Conservation (phyloP, 2,329 filamentous ascomycete species). For the Fusarium sambucinum region DNA sequence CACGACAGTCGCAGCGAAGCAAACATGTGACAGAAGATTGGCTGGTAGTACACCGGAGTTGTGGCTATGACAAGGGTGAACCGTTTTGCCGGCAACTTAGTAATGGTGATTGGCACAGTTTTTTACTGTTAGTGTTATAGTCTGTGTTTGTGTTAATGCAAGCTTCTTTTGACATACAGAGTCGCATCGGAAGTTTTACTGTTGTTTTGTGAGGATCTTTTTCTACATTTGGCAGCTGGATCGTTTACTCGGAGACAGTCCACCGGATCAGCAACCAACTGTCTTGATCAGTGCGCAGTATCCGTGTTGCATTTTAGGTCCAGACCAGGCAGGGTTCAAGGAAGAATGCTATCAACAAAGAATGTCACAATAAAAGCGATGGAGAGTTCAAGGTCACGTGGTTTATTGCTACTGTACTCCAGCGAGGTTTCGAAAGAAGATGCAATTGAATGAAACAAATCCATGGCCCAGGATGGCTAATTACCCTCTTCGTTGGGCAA, state of each 20-base stretch:
- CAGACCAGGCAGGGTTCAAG: background rate
- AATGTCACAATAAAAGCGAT: background rate
- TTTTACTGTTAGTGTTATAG: constrained; percentile 30
- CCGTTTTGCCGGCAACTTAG: constrained; percentile 6
- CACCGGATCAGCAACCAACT: constrained; percentile 25
- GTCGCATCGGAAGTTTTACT: constrained; percentile 18
- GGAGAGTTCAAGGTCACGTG: constrained; percentile 27
- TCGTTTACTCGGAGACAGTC: constrained; percentile 17
- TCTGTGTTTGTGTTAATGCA: constrained; percentile 9
- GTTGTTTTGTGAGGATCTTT: constrained; percentile 27
- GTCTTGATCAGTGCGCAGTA: background rate
- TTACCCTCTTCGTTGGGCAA: too few species aligned
- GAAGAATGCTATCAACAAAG: background rate
- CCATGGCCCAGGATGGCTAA: background rate
- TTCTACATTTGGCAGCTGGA: constrained; percentile 31
- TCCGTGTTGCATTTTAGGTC: background rate
- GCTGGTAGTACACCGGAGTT: background rate
- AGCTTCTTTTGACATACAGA: constrained; percentile 31
- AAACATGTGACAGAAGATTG: background rate
- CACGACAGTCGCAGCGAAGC: constrained; percentile 4
- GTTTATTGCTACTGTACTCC: background rate
- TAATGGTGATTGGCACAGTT: constrained; percentile 23
- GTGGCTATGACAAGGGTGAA: constrained; percentile 3
- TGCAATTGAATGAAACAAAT: background rate
- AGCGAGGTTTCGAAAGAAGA: background rate